These are phyloP conservation scores for Austroboletus novae-zelandiae DNA, from an alignment of 1,284 basidiomycete genomes.

Conservation along the genomic window DNA sequence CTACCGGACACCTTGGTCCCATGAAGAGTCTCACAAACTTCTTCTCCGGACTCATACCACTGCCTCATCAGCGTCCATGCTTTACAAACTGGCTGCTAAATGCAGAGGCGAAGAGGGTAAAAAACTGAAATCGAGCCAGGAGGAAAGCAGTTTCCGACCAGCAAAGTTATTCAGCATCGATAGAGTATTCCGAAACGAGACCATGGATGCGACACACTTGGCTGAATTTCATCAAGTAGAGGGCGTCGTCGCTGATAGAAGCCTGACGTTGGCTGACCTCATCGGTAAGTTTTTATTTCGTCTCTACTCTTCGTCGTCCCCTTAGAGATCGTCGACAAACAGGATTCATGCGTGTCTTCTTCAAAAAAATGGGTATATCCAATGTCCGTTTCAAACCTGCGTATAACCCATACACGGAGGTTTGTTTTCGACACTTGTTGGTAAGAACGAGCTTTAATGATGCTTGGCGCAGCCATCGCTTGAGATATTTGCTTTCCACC, in stretches of 20 bases:
- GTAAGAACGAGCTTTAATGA: conserved; percentile 1
- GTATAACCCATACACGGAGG: conserved; percentile 96
- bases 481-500: conserved; percentile 99
- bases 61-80: conserved; percentile 91
- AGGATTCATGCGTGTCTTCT: conserved; percentile 99
- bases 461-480: conserved; percentile 75
- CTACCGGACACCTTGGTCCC: conserved; percentile 96
- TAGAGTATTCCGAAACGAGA: conserved; percentile 98
- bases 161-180: conserved; percentile 99
- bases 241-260: conserved; percentile 95
- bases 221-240: conserved; percentile 99
- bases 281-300: conserved; percentile 60
- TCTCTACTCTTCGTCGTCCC: background rate
- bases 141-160: conserved; percentile 84
- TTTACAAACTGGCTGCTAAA: conserved; percentile 85
- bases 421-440: conserved; percentile 31
- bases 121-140: conserved; percentile 33
- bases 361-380: conserved; percentile 95
- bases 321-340: background rate
- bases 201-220: conserved; percentile 98
- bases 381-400: conserved; percentile 97
- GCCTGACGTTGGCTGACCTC: conserved; percentile 93
- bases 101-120: conserved; percentile 58
- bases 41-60: conserved; percentile 98
- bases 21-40: conserved; percentile 88